Evolutionary conservation across 169 alveolate species (phyloP), one percentile per base, ranked within the genome.

Genomic region (Neospora caninum): DNA sequence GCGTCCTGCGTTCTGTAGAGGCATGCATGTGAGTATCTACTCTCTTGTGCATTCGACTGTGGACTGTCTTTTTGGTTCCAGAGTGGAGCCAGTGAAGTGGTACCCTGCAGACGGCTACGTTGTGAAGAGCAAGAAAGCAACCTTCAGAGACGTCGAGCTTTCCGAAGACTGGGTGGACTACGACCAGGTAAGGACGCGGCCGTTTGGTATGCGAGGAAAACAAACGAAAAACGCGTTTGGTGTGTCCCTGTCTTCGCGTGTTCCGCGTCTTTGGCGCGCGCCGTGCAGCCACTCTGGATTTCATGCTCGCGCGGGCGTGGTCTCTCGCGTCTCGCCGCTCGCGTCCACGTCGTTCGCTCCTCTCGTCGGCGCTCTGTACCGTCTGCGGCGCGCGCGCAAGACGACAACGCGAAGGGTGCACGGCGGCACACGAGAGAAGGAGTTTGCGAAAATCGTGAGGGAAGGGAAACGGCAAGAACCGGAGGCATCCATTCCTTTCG

Each of bases 101-200:
- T n/a, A 67, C 6, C 92, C 95, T 7, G 53, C 92, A 25, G 64
- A 53, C n/a, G 95, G 95, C 27, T 92, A 89, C 73, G 7, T 39
- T 0, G 92, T 92, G 38, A 58, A 43, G 18, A 49, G 95, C 64
- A 6, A 42, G 31, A 80, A 82, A 36, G 49, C 70, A 7, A 38
- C 36, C 1, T 92, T 92, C 70, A 27, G 25, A 2, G 94, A 83
- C 9, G 94, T 41, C 27, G 94, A 92, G 34, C 67, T 92, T 39
- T 49, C 88, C 18, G 94, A 83, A 39, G 95, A 92, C 78, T 92
- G 95, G 95, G 92, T 64, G 10, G 95, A 92, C 80, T 92, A 82
- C 73, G 95, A 92, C 36, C 91, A 92, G 80, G 95, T 92, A 4
- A 13, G 9, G 31, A 64, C 1, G 45, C 27, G 34, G 41, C 27